Percentiles rank a stretch among this genome's conserved stretches.
Conservation (phyloP, 495 filamentous ascomycete species). For the Penicillium turbatum region DNA sequence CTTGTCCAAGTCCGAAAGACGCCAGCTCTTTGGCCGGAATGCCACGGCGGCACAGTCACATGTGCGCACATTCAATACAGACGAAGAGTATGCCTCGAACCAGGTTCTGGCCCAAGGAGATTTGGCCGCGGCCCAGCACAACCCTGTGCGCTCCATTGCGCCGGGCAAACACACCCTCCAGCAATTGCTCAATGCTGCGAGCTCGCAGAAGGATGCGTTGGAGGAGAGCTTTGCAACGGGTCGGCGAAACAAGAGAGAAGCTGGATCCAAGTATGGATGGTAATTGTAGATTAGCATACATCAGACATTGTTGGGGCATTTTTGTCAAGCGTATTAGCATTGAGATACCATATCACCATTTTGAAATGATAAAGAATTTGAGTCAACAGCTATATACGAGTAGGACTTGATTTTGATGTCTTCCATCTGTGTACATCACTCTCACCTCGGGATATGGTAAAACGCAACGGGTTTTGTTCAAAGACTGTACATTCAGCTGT, state of each 20-base stretch:
- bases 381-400: too few relatives aligned
- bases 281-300: conserved; percentile 23
- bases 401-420: too few relatives aligned
- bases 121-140: conserved; percentile 66
- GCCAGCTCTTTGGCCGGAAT: conserved; percentile 77
- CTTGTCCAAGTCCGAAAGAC: conserved; percentile 64
- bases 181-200: conserved; percentile 78
- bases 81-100: conserved; percentile 78
- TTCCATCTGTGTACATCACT: too few relatives aligned
- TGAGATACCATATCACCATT: conserved; percentile 15
- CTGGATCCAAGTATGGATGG: conserved; percentile 82
- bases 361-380: neutral
- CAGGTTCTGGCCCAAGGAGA: conserved; percentile 48
- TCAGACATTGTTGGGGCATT: neutral
- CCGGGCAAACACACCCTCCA: conserved; percentile 83
- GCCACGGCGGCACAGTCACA: conserved; percentile 34
- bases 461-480: neutral
- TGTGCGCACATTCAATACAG: conserved; percentile 79
- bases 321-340: conserved; percentile 8
- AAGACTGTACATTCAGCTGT: conserved; percentile 2
- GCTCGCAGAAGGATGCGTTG: conserved; percentile 72
- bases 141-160: conserved; percentile 78
- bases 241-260: conserved; percentile 69
- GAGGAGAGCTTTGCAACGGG: conserved; percentile 84
- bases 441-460: too few relatives aligned